These are phyloP conservation scores for Capsicum baccatum DNA, from an alignment of 257 asterid species.

Conservation along the genomic window DNA sequence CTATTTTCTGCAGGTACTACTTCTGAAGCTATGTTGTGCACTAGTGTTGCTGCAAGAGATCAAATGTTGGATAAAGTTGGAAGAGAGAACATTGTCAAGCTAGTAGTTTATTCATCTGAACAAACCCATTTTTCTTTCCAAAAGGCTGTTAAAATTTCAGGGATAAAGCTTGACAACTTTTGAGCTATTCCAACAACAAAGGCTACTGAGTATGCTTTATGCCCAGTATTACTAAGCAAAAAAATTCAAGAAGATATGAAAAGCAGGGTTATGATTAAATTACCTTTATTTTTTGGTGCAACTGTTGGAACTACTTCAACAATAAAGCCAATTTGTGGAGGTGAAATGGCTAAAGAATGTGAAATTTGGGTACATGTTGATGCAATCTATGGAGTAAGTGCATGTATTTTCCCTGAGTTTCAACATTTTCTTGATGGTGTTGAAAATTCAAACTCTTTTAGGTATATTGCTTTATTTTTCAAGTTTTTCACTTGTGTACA, in stretches of 20 bases:
- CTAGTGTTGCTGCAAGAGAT: conserved; percentile 64
- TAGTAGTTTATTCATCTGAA: conserved; percentile 70
- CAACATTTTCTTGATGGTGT: conserved; percentile 68
- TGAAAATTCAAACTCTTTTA: conserved; percentile 55
- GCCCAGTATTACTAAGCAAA: conserved; percentile 42
- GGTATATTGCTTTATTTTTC: too few relatives aligned
- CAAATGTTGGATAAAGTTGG: conserved; percentile 56
- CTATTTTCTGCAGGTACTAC: neutral
- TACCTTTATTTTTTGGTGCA: conserved; percentile 65
- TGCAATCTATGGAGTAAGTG: conserved; percentile 71
- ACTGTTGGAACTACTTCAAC: conserved; percentile 78
- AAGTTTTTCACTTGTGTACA: too few relatives aligned
- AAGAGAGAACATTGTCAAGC: conserved; percentile 49
- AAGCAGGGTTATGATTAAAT: conserved; percentile 54
- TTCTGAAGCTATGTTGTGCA: conserved; percentile 46
- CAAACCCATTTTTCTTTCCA: conserved; percentile 75
- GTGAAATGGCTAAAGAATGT: too few relatives aligned
- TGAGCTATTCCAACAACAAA: conserved; percentile 52
- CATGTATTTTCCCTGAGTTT: conserved; percentile 68
- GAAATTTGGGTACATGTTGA: conserved; percentile 75
- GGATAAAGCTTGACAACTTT: conserved; percentile 52
- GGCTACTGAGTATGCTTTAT: conserved; percentile 46
- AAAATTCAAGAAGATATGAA: conserved; percentile 49
- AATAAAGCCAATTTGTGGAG: conserved; percentile 64
- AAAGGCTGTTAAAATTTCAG: conserved; percentile 71